Evolutionary conservation across 495 filamentous ascomycete genomes (phyloP), one percentile per base, ranked within the genome.

Genomic region (Xylaria venustula): DNA sequence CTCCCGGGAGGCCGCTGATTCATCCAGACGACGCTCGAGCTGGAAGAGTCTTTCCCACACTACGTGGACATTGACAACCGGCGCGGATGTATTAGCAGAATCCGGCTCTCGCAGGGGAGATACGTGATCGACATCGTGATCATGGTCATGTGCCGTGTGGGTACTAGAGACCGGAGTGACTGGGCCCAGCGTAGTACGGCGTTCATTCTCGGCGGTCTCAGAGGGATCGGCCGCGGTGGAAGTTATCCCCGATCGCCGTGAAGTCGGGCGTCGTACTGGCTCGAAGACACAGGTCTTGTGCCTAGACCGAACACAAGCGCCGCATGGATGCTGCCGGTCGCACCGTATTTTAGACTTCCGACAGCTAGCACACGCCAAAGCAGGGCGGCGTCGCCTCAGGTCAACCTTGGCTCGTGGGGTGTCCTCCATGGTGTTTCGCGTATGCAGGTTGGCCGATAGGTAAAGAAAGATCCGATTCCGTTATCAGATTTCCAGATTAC

Each of bases 311-410:
- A 81, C 67, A 46, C 82, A 85, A 46, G 83, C 81, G 53, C 73
- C 80, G 59, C 80, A 85, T 5, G 82, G 80, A 12, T 30, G 65
- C 60, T 78, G 74, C 25, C 77, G 72, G 68, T 81, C 76, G 63
- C 82, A 84, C 61, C 71, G 69, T n/a, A 83, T 76, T 56, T 84
- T 84, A 14, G 80, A 73, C 57, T 65, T 74, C 30, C 79, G 66
- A 42, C 82, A 84, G 1, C 77, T 67, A 32, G 64, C 58, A 63
- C 81, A 83, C 2, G 81, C 57, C 1, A 60, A 47, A 14, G 57
- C 26, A n/a, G 57, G 57, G 14, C 57, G 32, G 25, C 57, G 57
- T 7, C 57, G 57, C 40, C 36, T 58, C 40, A 45, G 53, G 19
- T 49, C 55, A 19, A 28, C 30, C 28, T 32, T 49, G 7, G 55